Base-by-base conservation (phyloP, 2,329 filamentous ascomycete genomes). In the Teratosphaeriaceae sp. region DNA sequence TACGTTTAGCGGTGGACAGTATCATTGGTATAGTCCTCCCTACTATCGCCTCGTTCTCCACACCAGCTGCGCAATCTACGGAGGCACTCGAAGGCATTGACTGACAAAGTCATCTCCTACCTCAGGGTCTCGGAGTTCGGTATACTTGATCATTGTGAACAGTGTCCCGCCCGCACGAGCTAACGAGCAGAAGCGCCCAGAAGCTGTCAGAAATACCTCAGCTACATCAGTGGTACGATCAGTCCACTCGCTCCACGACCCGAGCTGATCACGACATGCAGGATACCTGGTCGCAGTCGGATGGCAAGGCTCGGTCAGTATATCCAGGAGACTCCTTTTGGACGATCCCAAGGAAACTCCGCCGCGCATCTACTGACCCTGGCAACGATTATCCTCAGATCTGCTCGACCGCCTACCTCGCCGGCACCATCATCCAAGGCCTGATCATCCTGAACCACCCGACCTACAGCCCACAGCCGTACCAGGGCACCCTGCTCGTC, bases 401-500 rank as follows among this genome's bases (percentile, higher is more conserved):
- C 4, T 35, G 47, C 4, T 36, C 15, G 22, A 26, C 43, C 13
- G 23, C 37, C n/a, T 52, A 43, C 22, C 35, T 53, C 22, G 21
- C 36, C 3, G 44, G 35, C n/a, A 38, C 26, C 30, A 43, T 50
- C 18, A 49, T 53, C 18, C 52, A 53, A 47, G 50, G 47, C n/a
- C 38, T 54, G 13, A 21, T 47, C n/a, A 30, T 47, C 8, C 39
- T 52, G 5, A 47, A 48, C 26, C 13, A 43, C 19, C 22, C 35
- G 16, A 15, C 35, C 7, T 39, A 44, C 26, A 15, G 2, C 11
- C 15, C 18, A 8, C n/a, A 39, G 21, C 15, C 13, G 18, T 44
- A 71, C 71, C 73, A 76, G 37, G 69, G 64, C 1, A 75, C 73
- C 0, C 58, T 76, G 1, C 53, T 76, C 0, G 64, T 65, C 38